A percentile compares a stretch with the other conserved stretches of the same genome.
Evolutionary conservation across 805 yeast species (phyloP).

Genomic region (Pichia membranifaciens): DNA sequence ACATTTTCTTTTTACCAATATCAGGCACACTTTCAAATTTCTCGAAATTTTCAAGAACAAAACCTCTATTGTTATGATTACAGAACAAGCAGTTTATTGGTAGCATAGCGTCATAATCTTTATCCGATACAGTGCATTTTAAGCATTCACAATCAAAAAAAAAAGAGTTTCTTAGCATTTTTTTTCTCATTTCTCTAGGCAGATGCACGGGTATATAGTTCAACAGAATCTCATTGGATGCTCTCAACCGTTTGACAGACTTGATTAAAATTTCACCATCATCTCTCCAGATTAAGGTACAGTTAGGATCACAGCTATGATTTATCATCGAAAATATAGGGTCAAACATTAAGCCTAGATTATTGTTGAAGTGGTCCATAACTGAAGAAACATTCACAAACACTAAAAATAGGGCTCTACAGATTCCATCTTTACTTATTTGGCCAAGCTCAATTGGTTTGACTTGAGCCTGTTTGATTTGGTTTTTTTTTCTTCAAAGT

Average conservation of each 20-base stretch:
- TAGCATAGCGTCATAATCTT: conserved; percentile 25
- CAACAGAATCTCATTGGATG: conserved; percentile 28
- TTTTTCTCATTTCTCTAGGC: conserved; percentile 28
- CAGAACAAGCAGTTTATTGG: conserved; percentile 26
- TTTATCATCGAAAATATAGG: conserved; percentile 34
- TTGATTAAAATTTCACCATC: conserved; percentile 17
- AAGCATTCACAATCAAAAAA: conserved; percentile 33
- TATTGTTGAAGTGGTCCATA: conserved; percentile 24
- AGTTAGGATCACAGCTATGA: conserved; percentile 38
- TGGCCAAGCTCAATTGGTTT: background rate
- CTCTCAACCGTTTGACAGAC: conserved; percentile 18
- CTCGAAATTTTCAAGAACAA: conserved; percentile 13
- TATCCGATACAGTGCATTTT: conserved; percentile 17
- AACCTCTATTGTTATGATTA: conserved; percentile 12
- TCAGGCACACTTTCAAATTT: background rate
- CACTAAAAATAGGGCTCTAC: conserved; percentile 18
- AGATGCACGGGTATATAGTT: conserved; percentile 26
- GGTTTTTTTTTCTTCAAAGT: background rate
- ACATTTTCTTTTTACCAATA: background rate
- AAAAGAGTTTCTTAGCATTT: conserved; percentile 27
- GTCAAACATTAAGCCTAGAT: conserved; percentile 33
- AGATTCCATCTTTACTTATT: conserved; percentile 14
- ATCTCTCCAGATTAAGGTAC: conserved; percentile 21
- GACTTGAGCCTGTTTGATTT: background rate
- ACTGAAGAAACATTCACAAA: conserved; percentile 29